Evolutionary conservation across 345 rosid species (phyloP), one percentile per base, ranked within the genome.

Genomic region (Eucalyptus polyanthemos): DNA sequence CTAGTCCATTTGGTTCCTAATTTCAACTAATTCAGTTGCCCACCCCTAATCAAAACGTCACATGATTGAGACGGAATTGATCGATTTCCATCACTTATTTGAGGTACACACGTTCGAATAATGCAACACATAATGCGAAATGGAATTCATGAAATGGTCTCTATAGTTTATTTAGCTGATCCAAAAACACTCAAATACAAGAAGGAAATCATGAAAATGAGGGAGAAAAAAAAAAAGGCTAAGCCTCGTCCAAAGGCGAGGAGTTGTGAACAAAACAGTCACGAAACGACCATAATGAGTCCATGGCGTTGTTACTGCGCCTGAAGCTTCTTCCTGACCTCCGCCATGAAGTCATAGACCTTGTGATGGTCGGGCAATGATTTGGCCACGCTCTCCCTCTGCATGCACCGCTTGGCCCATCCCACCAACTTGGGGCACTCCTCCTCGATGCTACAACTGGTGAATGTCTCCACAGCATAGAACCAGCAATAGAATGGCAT

Each of bases 111-210:
- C 0, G 6, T 4, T 37, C 3, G 9, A 29, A n/a, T 65, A 29
- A 14, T 3, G 2, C 37, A 7, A 65, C 1, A 0, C 37, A 65
- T n/a, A 29, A 65, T 65, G 21, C 3, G 1, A 14, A n/a, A 65
- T 14, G 10, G 19, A 14, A n/a, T 65, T 65, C 19, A 65, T 62
- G 31, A 27, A 4, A 62, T 27, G 16, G 15, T 62, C 14, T 62
- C 0, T 29, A 62, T 14, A n/a, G 8, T n/a, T 65, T n/a, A 65
- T 65, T 29, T n/a, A 29, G 76, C 76, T 29, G 76, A 14, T 37
- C 25, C 45, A 37, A 6, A 72, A 72, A 72, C 13, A 72, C 81
- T 34, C 27, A 37, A 65, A 14, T 29, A 65, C 76, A 14, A 37
- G 19, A 34, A 72, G 45, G 81, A 37, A 72, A 37, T 72, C 27